Base-by-base conservation (phyloP, 2,329 filamentous ascomycete species). In the Stachybotrys echinatus region DNA sequence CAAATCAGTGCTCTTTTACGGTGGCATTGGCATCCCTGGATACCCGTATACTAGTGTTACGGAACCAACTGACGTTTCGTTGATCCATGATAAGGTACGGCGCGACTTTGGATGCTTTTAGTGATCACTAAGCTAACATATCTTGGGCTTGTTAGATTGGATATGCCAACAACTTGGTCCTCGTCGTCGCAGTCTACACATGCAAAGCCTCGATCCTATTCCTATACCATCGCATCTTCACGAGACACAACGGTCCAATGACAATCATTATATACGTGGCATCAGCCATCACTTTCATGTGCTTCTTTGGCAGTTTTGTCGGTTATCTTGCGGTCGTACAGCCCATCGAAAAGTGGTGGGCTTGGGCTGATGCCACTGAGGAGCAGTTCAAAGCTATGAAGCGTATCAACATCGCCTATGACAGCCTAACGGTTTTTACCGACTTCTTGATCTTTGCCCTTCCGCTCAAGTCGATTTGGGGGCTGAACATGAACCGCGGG, bases 371-470 rank as follows among this genome's bases (percentile, higher is more conserved):
- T 46, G 44, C 44, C 21, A 46, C 44, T 5, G 44, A 6, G 44
- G 44, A 46, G 7, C 44, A 46, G 19, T 46, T 46, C 44, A 23
- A 31, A n/a, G 44, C 44, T n/a, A 46, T 46, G 44, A 31, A n/a
- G 21, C 17, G 31, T 18, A 34, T 46, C 44, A 46, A 46, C 23
- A 46, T 46, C 44, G 47, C 42, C 42, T 49, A 49, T 27, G 47
- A 48, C 31, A 49, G 46, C 47, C 27, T 52, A 42, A 48, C 47
- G 23, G 46, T 52, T 21, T 45, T 42, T n/a, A 52, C 50, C 17
- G 50, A 52, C 43, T 52, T 52, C 37, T 22, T 52, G 42, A 42
- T 52, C 42, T 52, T 45, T 27, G 6, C 47, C 38, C 42, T 52
- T 17, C 50, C 50, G 18, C 42, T 52, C 18, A 48, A 48, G 31